Percentiles rank a stretch among this genome's conserved stretches.
Conservation (phyloP, 768 basidiomycete species). For the Rhizopogon vinicolor region DNA sequence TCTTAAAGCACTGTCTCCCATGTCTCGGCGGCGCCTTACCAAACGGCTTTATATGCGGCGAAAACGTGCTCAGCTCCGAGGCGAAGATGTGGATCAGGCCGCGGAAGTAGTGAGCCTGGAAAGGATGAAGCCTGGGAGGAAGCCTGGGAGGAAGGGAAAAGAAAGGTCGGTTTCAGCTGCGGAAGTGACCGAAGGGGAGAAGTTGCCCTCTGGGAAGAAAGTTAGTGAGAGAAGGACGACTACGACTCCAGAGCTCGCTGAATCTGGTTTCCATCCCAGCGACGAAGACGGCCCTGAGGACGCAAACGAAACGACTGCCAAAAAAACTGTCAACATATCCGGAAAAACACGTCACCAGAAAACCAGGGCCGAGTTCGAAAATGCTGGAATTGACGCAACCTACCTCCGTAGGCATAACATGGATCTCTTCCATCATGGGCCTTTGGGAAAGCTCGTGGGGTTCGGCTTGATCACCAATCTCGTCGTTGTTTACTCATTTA, state of each 20-base stretch:
- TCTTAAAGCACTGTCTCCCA: constrained; percentile 35
- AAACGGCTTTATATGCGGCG: constrained; percentile 74
- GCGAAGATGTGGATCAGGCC: constrained; percentile 11
- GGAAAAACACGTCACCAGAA: constrained; percentile 37
- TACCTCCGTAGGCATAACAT: constrained; percentile 40
- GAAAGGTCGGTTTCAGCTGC: background rate
- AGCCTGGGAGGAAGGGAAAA: constrained; percentile 24
- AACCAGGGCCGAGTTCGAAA: constrained; percentile 35
- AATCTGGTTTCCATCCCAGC: constrained; percentile 3
- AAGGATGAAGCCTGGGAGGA: constrained; percentile 38
- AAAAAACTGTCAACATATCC: constrained; percentile 26
- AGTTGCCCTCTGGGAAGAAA: constrained; percentile 6
- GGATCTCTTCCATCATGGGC: constrained; percentile 33
- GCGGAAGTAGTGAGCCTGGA: background rate
- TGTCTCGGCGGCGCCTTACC: constrained; percentile 46
- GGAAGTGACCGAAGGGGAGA: background rate
- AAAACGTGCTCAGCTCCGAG: constrained; percentile 51
- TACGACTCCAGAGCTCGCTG: constrained; percentile 5
- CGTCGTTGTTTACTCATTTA: constrained; percentile 13
- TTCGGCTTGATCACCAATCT: constrained; percentile 25
- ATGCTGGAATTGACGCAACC: constrained; percentile 40
- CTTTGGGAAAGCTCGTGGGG: constrained; percentile 36
- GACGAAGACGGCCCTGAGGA: constrained; percentile 5
- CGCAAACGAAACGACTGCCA: constrained; percentile 1
- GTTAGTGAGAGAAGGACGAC: background rate